phyloP scores from a whole-genome alignment of 208 protist genomes.

The Acanthamoeba lenticulata region DNA sequence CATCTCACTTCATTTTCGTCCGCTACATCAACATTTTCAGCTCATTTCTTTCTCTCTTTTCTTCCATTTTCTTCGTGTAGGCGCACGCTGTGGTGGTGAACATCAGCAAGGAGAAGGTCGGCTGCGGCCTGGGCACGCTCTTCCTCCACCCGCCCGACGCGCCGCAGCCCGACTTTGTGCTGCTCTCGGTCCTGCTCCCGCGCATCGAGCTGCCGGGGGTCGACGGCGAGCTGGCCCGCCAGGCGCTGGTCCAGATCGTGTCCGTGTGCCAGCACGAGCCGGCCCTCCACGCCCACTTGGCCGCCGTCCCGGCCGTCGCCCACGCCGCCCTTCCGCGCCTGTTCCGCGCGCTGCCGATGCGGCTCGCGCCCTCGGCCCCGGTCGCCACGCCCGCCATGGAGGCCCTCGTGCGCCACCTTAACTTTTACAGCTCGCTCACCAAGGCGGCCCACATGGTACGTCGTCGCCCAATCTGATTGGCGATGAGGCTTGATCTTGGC shows the following conservation, averaged over 20 bases:
- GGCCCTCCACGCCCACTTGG: not conserved
- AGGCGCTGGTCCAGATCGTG: not conserved
- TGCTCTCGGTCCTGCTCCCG: not conserved
- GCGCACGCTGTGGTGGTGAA: not conserved
- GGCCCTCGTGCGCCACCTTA: not conserved
- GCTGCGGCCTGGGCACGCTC: not conserved
- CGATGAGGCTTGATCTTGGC: not conserved
- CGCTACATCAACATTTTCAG: not conserved
- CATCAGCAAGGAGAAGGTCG: conserved; percentile 2
- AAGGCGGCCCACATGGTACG: not conserved
- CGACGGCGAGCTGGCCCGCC: not conserved
- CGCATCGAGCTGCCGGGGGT: not conserved
- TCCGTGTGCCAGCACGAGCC: not conserved
- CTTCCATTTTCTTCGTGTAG: not conserved
- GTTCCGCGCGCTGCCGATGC: not conserved
- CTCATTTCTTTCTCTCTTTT: not conserved
- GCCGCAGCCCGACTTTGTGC: not conserved
- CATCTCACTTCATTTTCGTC: not conserved
- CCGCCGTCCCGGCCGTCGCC: not conserved
- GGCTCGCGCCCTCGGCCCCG: not conserved
- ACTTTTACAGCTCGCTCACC: not conserved
- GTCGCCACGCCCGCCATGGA: not conserved
- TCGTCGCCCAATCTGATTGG: no score
- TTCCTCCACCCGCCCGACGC: conserved; percentile 9
- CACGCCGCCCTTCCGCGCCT: not conserved